A percentile compares a stretch with the other conserved stretches of the same genome.
These are phyloP conservation scores for Dendrobium catenatum DNA, from an alignment of 106 monocot genomes.

Conservation along the genomic window DNA sequence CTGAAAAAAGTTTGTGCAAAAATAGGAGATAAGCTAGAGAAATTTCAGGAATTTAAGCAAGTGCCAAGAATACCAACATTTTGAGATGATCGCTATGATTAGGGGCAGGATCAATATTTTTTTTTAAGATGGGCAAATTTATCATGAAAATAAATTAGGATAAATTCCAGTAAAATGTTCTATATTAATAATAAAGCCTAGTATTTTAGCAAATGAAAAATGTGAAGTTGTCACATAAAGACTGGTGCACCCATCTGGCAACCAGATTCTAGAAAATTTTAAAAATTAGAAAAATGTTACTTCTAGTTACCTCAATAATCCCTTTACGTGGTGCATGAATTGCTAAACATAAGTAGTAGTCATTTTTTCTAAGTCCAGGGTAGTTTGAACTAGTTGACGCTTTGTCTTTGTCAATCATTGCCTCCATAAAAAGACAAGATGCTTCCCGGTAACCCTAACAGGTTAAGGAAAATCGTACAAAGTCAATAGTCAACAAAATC, in stretches of 20 bases:
- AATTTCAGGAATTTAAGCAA: background rate
- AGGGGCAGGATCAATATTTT: too few species aligned
- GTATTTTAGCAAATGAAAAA: background rate
- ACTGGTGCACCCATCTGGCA: background rate
- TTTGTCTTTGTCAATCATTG: conserved; percentile 53
- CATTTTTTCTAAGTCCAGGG: conserved; percentile 45
- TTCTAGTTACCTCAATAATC: conserved; percentile 77
- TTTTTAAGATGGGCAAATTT: background rate
- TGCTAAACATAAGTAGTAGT: conserved; percentile 86
- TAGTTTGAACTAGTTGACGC: conserved; percentile 42
- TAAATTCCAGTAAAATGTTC: background rate
- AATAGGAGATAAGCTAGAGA: background rate
- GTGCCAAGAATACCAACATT: background rate
- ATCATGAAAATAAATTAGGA: background rate
- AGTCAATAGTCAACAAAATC: background rate
- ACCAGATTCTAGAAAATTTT: background rate
- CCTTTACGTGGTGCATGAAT: conserved; percentile 93
- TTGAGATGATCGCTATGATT: background rate
- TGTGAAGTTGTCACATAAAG: background rate
- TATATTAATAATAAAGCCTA: background rate
- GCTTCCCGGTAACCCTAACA: conserved; percentile 96
- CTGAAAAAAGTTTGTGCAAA: background rate
- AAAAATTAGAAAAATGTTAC: background rate
- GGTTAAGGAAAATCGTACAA: background rate
- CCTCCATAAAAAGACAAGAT: conserved; percentile 89